A percentile compares a stretch with the other conserved stretches of the same genome.
Evolutionary conservation across 768 basidiomycete species (phyloP).

Genomic region (Clavaria fumosa): DNA sequence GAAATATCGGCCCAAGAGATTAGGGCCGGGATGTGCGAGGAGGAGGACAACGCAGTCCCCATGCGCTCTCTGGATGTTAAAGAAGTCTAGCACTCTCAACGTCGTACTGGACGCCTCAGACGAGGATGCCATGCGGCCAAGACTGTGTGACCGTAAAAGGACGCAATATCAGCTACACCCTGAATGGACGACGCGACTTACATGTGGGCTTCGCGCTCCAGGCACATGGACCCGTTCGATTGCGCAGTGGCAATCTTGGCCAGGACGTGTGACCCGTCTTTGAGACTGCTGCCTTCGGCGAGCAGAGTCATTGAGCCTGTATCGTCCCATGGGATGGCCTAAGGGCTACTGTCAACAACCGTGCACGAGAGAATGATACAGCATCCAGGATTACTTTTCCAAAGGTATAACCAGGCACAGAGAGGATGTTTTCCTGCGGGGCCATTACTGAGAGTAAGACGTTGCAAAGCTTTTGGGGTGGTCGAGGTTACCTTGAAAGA

Average conservation of each 20-base stretch:
- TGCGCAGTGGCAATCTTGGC: slow-evolving; percentile 64
- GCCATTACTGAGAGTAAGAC: too few species aligned
- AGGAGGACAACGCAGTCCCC: slow-evolving; percentile 62
- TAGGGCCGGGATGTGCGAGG: slow-evolving; percentile 52
- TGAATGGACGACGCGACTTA: slow-evolving; percentile 25
- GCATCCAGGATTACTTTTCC: slow-evolving; percentile 32
- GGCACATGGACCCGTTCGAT: slow-evolving; percentile 55
- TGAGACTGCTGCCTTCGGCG: slow-evolving; percentile 53
- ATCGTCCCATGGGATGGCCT: slow-evolving; percentile 57
- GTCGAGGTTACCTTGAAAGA: too few species aligned
- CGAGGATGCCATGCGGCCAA: slow-evolving; percentile 32
- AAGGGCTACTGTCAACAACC: too few species aligned
- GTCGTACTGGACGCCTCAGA: slow-evolving; percentile 38
- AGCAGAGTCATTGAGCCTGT: slow-evolving; percentile 57
- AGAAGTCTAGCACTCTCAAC: slow-evolving; percentile 45
- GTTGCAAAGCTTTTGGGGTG: too few species aligned
- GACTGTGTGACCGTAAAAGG: too few species aligned
- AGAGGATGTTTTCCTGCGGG: too few species aligned
- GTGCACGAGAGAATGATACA: slow-evolving; percentile 5
- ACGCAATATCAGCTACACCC: too few species aligned
- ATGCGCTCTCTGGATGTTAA: slow-evolving; percentile 46
- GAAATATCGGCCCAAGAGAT: slow-evolving; percentile 55
- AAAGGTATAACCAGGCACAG: slow-evolving; percentile 59
- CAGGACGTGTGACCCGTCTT: slow-evolving; percentile 51
- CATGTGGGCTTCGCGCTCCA: slow-evolving; percentile 65